Conservation (phyloP, 306 rosid species). For the Cajanus cajan region DNA sequence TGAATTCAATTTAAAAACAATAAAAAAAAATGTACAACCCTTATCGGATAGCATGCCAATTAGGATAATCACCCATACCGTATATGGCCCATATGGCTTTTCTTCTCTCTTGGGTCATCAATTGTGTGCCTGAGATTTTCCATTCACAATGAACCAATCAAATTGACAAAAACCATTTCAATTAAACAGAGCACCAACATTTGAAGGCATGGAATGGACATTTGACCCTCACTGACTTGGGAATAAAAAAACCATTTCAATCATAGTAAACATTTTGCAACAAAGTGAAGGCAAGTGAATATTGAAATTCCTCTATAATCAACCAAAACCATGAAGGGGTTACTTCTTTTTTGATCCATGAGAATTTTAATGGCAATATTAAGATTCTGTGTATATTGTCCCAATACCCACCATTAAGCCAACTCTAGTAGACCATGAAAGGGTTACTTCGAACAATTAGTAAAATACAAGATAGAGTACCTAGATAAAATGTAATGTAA, state of each 20-base stretch:
- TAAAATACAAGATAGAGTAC: too few species aligned
- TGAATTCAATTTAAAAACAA: background rate
- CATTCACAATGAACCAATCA: background rate
- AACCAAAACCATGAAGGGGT: background rate
- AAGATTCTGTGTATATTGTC: too few species aligned
- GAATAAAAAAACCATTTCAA: background rate
- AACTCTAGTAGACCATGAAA: too few species aligned
- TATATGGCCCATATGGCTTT: constrained; percentile 95
- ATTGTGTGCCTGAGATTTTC: constrained; percentile 73
- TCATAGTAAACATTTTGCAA: background rate
- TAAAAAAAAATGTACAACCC: background rate
- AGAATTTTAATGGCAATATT: too few species aligned
- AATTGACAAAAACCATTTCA: background rate
- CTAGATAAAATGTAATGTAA: too few species aligned
- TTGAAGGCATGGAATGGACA: background rate
- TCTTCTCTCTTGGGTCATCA: constrained; percentile 86
- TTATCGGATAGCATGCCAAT: background rate
- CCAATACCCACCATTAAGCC: too few species aligned
- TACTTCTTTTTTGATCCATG: too few species aligned
- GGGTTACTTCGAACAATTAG: too few species aligned
- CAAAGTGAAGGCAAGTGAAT: constrained; percentile 8
- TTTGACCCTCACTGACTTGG: background rate
- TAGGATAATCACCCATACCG: constrained; percentile 45
- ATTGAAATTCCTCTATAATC: constrained; percentile 9
- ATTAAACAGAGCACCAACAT: background rate